A percentile compares a stretch with the other conserved stretches of the same genome.
These are phyloP conservation scores for Paracoccidioides lutzii DNA, from an alignment of 2,329 filamentous ascomycete genomes.

Conservation along the genomic window DNA sequence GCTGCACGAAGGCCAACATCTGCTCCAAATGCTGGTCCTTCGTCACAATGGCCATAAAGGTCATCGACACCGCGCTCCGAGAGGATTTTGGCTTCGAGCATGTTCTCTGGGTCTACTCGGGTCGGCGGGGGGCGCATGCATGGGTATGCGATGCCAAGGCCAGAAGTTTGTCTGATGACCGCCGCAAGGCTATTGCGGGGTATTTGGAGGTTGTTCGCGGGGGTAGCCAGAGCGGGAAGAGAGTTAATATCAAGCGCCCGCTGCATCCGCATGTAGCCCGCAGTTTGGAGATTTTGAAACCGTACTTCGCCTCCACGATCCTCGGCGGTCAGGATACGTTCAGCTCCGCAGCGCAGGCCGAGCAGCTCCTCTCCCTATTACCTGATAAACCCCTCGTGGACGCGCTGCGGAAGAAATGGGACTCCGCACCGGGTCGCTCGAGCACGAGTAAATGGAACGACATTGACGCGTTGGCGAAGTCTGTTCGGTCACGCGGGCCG, in stretches of 20 bases:
- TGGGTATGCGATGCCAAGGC: conserved; percentile 94
- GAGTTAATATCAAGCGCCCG: conserved; percentile 70
- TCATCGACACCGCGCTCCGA: conserved; percentile 71
- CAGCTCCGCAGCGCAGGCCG: conserved; percentile 53
- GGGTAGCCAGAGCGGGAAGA: conserved; percentile 73
- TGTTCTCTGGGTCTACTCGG: conserved; percentile 97
- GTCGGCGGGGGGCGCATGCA: conserved; percentile 88
- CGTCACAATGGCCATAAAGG: conserved; percentile 94
- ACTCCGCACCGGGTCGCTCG: conserved; percentile 61
- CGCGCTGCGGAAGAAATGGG: conserved; percentile 81
- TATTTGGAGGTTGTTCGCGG: conserved; percentile 88
- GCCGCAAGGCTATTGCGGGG: conserved; percentile 69
- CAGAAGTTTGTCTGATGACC: conserved; percentile 70
- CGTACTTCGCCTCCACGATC: conserved; percentile 72
- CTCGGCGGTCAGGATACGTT: conserved; percentile 81
- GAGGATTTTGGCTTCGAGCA: conserved; percentile 96
- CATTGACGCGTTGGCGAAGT: conserved; percentile 74
- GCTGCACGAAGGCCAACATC: conserved; percentile 86
- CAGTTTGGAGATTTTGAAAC: conserved; percentile 71
- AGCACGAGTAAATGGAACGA: conserved; percentile 84
- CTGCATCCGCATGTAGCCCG: conserved; percentile 80
- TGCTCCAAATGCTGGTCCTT: conserved; percentile 93
- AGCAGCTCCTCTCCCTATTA: conserved; percentile 69
- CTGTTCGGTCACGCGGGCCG: conserved; percentile 37
- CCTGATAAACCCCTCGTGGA: conserved; percentile 68